A percentile compares a stretch with the other conserved stretches of the same genome.
Conservation (phyloP, 345 rosid species). For the Lepidium aucheri region DNA sequence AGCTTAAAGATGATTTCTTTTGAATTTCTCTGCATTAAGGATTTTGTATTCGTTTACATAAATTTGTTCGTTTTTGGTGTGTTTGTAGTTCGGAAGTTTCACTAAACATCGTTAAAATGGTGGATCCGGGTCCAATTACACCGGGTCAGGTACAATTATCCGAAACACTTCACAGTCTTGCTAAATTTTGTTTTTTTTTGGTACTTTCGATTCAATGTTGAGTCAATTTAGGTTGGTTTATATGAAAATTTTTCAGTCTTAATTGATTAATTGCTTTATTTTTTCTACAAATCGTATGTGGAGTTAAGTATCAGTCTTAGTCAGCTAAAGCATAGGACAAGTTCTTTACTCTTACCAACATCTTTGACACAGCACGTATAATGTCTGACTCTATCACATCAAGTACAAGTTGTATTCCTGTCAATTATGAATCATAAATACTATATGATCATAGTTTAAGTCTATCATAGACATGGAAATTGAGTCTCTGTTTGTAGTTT, state of each 20-base stretch:
- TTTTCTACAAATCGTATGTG: background rate
- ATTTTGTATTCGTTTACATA: background rate
- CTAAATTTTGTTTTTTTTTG: background rate
- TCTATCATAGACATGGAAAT: background rate
- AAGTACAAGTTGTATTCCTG: background rate
- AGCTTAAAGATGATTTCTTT: background rate
- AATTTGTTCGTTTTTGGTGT: background rate
- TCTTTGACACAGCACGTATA: background rate
- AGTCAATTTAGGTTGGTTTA: background rate
- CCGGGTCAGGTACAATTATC: constrained; percentile 64
- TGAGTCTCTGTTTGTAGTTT: background rate
- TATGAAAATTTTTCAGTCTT: background rate
- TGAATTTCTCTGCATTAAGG: background rate
- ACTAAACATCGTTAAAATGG: constrained; percentile 41
- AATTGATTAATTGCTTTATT: background rate
- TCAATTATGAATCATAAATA: background rate
- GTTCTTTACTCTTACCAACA: background rate
- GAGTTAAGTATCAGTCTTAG: background rate
- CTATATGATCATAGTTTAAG: background rate
- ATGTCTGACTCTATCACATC: background rate
- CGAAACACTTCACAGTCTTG: background rate
- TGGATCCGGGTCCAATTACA: constrained; percentile 56
- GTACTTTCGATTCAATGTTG: constrained; percentile 11
- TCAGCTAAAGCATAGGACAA: background rate
- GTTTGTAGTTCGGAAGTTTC: constrained; percentile 11